Evolutionary conservation across 2,329 filamentous ascomycete genomes (phyloP).

Genomic region (Epichloe coenophiala): DNA sequence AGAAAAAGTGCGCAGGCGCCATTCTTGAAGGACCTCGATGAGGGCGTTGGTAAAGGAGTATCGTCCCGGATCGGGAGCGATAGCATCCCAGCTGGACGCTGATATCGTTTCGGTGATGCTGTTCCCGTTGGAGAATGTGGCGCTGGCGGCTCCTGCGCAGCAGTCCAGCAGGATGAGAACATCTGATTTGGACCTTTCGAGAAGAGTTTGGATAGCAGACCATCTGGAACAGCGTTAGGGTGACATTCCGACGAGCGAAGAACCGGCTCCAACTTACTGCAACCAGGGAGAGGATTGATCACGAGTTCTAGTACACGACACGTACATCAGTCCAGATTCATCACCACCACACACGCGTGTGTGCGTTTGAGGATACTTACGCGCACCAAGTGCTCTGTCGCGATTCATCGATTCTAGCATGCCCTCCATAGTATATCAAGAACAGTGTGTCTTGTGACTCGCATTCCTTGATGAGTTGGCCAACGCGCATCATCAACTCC

Average conservation of each 20-base stretch:
- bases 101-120: constrained; percentile 50
- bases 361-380: constrained; percentile 21
- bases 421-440: constrained; percentile 45
- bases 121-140: constrained; percentile 42
- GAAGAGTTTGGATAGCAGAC: constrained; percentile 46
- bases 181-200: constrained; percentile 44
- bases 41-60: constrained; percentile 47
- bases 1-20: constrained; percentile 40
- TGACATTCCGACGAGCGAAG: not conserved
- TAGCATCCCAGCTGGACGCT: constrained; percentile 48
- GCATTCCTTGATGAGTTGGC: constrained; percentile 41
- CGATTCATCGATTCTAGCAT: constrained; percentile 45
- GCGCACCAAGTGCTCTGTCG: constrained; percentile 48
- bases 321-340: not conserved
- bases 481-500: constrained; percentile 43
- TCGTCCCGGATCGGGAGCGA: constrained; percentile 43
- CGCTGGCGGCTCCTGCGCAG: constrained; percentile 46
- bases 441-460: constrained; percentile 43
- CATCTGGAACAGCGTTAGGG: constrained; percentile 23
- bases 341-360: not conserved
- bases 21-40: constrained; percentile 45
- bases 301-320: constrained; percentile 25
- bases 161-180: constrained; percentile 46
- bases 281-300: constrained; percentile 39
- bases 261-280: constrained; percentile 26